Evolutionary conservation across 2,329 filamentous ascomycete genomes (phyloP).

Genomic region (Chaetomium sp.): DNA sequence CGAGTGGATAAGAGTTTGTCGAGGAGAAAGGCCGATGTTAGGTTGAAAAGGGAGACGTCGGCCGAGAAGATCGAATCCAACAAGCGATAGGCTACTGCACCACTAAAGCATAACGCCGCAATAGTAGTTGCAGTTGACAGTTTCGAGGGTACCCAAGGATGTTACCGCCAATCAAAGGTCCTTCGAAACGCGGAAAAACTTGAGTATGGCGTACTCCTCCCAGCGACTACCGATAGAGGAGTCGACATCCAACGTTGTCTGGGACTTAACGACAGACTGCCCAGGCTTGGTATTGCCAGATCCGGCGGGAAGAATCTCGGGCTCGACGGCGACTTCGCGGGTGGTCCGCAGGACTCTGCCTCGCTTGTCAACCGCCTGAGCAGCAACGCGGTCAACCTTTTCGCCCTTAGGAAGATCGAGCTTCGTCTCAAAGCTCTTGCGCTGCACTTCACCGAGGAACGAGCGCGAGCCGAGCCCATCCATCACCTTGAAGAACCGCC

Average conservation of each 20-base stretch:
- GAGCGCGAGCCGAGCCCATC: conserved; percentile 23
- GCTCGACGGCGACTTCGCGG: conserved; percentile 23
- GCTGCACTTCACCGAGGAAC: conserved; percentile 29
- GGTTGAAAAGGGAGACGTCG: not conserved
- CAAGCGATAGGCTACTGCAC: not conserved
- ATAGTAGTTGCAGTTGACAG: not conserved
- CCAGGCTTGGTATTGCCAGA: not conserved
- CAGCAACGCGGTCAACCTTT: conserved; percentile 24
- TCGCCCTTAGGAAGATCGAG: conserved; percentile 24
- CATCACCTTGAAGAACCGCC: conserved; percentile 32
- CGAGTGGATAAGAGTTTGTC: not conserved
- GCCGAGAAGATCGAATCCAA: not conserved
- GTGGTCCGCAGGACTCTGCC: conserved; percentile 28
- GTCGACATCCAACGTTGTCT: conserved; percentile 2
- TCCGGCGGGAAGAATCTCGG: conserved; percentile 26
- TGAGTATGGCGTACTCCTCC: conserved; percentile 26
- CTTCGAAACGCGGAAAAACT: conserved; percentile 24
- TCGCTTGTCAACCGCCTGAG: conserved; percentile 28
- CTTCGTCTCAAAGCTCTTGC: conserved; percentile 31
- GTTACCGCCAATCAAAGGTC: conserved; percentile 23
- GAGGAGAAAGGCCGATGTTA: not conserved
- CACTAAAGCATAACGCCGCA: not conserved
- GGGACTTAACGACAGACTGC: not conserved
- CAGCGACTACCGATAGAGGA: conserved; percentile 14
- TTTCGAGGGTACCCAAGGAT: not conserved